Percentiles rank a stretch among this genome's conserved stretches.
phyloP scores from a whole-genome alignment of 176 grass and related monocot genomes.

The Saccharum officinarum region DNA sequence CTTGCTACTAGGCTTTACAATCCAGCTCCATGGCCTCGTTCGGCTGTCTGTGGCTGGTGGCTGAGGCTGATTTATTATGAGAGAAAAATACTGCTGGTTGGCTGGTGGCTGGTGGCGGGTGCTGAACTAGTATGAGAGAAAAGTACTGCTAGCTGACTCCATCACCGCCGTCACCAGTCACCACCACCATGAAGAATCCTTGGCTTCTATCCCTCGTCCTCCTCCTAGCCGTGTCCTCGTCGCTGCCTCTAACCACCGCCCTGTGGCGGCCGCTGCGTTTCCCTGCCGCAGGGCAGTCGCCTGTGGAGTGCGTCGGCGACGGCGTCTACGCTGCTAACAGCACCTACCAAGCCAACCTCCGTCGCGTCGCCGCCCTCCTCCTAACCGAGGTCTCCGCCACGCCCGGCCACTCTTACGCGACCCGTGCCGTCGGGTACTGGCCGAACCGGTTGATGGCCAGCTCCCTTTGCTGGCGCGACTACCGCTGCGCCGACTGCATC shows the following conservation, averaged over 20 bases:
- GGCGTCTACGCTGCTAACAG: conserved; percentile 12
- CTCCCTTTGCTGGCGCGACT: neutral
- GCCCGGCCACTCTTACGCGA: neutral
- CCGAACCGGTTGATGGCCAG: neutral
- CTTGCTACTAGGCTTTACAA: too few species aligned
- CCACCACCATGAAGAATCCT: neutral
- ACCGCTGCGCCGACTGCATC: conserved; percentile 19
- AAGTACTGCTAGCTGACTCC: too few species aligned
- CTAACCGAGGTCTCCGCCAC: neutral
- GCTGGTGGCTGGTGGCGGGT: too few species aligned
- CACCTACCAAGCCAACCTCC: conserved; percentile 40
- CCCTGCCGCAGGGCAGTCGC: neutral
- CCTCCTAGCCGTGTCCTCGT: neutral
- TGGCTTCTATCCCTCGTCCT: neutral
- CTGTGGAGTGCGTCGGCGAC: neutral
- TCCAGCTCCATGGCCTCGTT: too few species aligned
- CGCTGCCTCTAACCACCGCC: neutral
- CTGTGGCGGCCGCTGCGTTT: neutral
- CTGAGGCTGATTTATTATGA: too few species aligned
- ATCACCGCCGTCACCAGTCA: too few species aligned
- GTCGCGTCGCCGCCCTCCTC: conserved; percentile 13
- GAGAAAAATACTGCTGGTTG: too few species aligned
- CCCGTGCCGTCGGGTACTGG: conserved; percentile 9
- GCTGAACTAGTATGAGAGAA: too few species aligned
- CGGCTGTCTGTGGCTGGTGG: too few species aligned